Evolutionary conservation across 441 rosid genomes (phyloP).

Genomic region (Erysimum cheiri): DNA sequence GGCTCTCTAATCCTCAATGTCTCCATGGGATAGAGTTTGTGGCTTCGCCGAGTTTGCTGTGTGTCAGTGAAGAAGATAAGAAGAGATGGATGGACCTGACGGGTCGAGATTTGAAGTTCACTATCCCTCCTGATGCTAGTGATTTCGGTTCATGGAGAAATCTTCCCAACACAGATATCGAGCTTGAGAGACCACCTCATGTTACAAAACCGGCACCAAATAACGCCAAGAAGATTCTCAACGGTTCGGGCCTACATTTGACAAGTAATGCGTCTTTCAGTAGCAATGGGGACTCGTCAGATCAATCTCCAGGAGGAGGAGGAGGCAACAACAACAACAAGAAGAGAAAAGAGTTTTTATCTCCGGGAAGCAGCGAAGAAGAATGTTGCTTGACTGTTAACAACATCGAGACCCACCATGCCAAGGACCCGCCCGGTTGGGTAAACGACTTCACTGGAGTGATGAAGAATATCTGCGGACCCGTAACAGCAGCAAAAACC

Average conservation of each 20-base stretch:
- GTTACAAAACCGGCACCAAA: slow-evolving; percentile 50
- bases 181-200: slow-evolving; percentile 60
- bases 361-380: slow-evolving; percentile 49
- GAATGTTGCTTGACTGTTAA: slow-evolving; percentile 47
- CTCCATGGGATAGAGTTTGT: slow-evolving; percentile 77
- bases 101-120: slow-evolving; percentile 67
- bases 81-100: slow-evolving; percentile 76
- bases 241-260: slow-evolving; percentile 61
- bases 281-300: slow-evolving; percentile 56
- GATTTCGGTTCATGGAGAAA: slow-evolving; percentile 71
- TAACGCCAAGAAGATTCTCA: slow-evolving; percentile 56
- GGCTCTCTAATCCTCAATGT: slow-evolving; percentile 78
- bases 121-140: slow-evolving; percentile 67
- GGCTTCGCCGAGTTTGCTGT: slow-evolving; percentile 56
- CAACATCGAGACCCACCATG: slow-evolving; percentile 49
- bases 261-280: slow-evolving; percentile 58
- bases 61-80: slow-evolving; percentile 63
- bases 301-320: slow-evolving; percentile 56
- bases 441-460: slow-evolving; percentile 63
- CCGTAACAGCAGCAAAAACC: slow-evolving; percentile 69
- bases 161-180: slow-evolving; percentile 65
- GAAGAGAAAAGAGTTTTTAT: slow-evolving; percentile 51
- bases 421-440: slow-evolving; percentile 56
- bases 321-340: slow-evolving; percentile 44
- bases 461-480: slow-evolving; percentile 60